Base-by-base conservation (phyloP, 805 yeast species). In the Lipomyces sp. region DNA sequence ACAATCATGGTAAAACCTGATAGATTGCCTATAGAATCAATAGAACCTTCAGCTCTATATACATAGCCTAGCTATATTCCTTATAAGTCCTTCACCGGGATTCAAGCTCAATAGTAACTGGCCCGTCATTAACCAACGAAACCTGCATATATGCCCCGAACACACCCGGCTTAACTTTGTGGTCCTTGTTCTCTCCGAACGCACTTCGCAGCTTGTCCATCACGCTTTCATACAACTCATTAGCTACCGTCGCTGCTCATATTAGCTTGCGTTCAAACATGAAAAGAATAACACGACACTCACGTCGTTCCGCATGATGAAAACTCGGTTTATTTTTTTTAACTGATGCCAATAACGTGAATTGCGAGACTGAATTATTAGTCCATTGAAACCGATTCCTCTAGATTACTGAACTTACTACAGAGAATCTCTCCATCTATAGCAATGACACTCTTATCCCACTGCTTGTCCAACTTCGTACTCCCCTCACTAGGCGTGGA, bases 81-180 rank as follows among this genome's bases (percentile, higher is more conserved):
- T 42, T 13, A 24, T 24, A 42, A 42, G n/a, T 42, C 18, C 6
- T 18, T 39, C 62, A 62, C 29, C 33, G 51, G 11, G 69, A 51
- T 4, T 63, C n/a, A 24, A 89, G 84, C 29, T 88, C 84, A 39
- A 94, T 88, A 0, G 98, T 94, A 0, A 90, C 92, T 0, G 98
- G 98, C 0, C 98, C 98, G 73, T 94, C 98, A 74, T 95, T 95
- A 13, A 88, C 86, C 67, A 94, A 77, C 0, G 84, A 84, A 15
- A 96, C 97, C 69, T 91, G 96, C 99, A 95, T 95, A 97, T 94
- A 90, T 10, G 94, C 98, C 0, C 98, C 99, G 76, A 95, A 95
- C 63, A 85, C 81, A 2, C 99, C 99, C 73, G 93, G 97, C 69
- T 88, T 83, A 2, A 92, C 96, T 57, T 85, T 85, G 0, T 82